A percentile compares a stretch with the other conserved stretches of the same genome.
These are phyloP conservation scores for Carex littledalei DNA, from an alignment of 176 grass and related monocot genomes.

Conservation along the genomic window DNA sequence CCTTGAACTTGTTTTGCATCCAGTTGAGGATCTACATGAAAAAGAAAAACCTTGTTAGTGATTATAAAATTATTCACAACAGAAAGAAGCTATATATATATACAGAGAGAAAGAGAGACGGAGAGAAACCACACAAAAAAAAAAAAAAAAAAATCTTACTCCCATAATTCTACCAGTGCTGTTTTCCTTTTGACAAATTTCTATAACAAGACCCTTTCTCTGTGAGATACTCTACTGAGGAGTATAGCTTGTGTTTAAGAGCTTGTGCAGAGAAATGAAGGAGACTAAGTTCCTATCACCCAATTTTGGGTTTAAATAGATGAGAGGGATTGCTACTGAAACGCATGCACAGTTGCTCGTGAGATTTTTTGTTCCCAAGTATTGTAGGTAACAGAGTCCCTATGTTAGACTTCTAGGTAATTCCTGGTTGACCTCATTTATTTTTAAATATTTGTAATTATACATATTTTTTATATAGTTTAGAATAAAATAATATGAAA, in stretches of 20 bases:
- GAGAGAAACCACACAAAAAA: not conserved
- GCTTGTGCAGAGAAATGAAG: not conserved
- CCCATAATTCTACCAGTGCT: conserved; percentile 19
- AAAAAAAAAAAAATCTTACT: conserved; percentile 18
- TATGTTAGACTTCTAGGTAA: no score
- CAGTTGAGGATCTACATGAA: conserved; percentile 50
- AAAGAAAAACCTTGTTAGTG: not conserved
- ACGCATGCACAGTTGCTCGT: not conserved
- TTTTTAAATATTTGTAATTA: no score
- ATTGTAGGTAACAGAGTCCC: not conserved
- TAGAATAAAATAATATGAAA: no score
- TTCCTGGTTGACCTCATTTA: no score
- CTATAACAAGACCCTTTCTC: not conserved
- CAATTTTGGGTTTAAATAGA: conserved; percentile 19
- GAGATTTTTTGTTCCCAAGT: not conserved
- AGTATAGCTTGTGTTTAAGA: not conserved
- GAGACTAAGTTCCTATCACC: not conserved
- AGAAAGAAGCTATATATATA: not conserved
- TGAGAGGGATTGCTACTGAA: conserved; percentile 4
- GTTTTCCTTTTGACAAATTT: conserved; percentile 3
- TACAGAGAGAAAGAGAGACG: not conserved
- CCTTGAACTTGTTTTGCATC: conserved; percentile 49
- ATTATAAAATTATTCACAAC: not conserved
- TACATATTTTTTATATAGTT: no score
- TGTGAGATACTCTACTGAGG: no score